Base-by-base conservation (phyloP, 2,329 filamentous ascomycete genomes). In the Macrophomina tecta region DNA sequence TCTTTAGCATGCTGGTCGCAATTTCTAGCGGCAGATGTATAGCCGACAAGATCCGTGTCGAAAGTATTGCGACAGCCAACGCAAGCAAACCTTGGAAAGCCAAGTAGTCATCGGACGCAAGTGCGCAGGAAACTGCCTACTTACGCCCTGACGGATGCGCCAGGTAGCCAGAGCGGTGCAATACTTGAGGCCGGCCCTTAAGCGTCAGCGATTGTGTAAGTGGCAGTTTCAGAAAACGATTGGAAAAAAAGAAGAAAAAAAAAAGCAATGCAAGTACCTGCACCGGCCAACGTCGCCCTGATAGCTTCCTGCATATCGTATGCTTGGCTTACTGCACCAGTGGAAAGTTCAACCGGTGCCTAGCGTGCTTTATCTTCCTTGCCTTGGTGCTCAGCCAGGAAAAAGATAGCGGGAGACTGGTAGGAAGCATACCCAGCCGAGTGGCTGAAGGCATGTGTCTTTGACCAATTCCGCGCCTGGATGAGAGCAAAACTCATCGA, bases 151-250 rank as follows among this genome's bases (percentile, higher is more conserved):
- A 23, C 3, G 23, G 3, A 23, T 23, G 23, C 23, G 23, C 23
- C 23, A 23, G 23, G 23, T 23, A 23, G 23, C 23, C 23, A 23
- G 23, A 23, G 23, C 23, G 23, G 2, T 23, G 23, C 23, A 23
- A 23, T 23, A 23, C 23, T 23, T 23, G 23, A 23, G 23, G 23
- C 23, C 23, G 23, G 23, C 23, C 23, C 23, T 3, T 23, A 42
- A 61, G 42, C 16, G 56, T 48, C 56, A 61, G 56, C 56, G 28
- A 11, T 9, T n/a, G 32, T 62, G 58, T 62, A 62, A 51, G 28
- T 36, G 6, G 58, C 42, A 48, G 58, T 61, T 48, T 61, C 56
- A 61, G 56, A 48, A 46, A 48, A 48, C 56, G 56, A 61, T 61
- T 48, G 45, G 45, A 62, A 55, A 18, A 18, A 18, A 18, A 18